Evolutionary conservation across 805 yeast species (phyloP).

Genomic region (Ogataea salicorniae): DNA sequence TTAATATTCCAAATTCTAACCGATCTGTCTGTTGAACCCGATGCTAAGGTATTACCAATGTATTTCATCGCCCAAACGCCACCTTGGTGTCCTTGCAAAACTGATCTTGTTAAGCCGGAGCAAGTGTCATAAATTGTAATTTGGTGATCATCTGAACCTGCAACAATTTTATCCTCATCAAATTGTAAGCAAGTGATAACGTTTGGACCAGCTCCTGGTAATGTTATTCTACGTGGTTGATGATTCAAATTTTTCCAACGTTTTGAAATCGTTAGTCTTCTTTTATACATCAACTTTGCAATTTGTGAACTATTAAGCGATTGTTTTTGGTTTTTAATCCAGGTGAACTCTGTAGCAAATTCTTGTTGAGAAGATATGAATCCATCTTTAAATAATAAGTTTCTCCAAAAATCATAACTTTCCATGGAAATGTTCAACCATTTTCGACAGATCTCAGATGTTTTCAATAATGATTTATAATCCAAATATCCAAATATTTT

Average conservation of each 20-base stretch:
- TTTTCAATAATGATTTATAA: constrained; percentile 51
- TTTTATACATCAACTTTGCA: constrained; percentile 45
- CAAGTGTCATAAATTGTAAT: constrained; percentile 77
- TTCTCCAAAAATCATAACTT: constrained; percentile 65
- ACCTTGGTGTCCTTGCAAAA: constrained; percentile 85
- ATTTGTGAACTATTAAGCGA: constrained; percentile 10
- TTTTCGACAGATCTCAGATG: constrained; percentile 56
- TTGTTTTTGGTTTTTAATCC: constrained; percentile 9
- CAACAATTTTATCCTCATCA: constrained; percentile 83
- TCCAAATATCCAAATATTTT: constrained; percentile 64
- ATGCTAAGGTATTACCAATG: constrained; percentile 73
- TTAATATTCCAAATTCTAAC: constrained; percentile 90
- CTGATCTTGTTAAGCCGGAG: constrained; percentile 58
- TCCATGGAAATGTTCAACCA: constrained; percentile 68
- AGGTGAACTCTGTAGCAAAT: constrained; percentile 32
- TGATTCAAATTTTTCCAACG: constrained; percentile 80
- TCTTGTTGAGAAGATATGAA: constrained; percentile 43
- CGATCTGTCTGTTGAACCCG: constrained; percentile 92
- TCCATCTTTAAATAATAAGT: constrained; percentile 56
- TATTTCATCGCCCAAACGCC: constrained; percentile 99
- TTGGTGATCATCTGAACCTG: constrained; percentile 85
- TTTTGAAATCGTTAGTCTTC: constrained; percentile 48
- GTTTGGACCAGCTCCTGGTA: constrained; percentile 64
- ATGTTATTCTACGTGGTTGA: constrained; percentile 60
- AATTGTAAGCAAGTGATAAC: constrained; percentile 95